Evolutionary conservation across 257 asterid species (phyloP), one percentile per base, ranked within the genome.

Genomic region (Petrea volubilis): DNA sequence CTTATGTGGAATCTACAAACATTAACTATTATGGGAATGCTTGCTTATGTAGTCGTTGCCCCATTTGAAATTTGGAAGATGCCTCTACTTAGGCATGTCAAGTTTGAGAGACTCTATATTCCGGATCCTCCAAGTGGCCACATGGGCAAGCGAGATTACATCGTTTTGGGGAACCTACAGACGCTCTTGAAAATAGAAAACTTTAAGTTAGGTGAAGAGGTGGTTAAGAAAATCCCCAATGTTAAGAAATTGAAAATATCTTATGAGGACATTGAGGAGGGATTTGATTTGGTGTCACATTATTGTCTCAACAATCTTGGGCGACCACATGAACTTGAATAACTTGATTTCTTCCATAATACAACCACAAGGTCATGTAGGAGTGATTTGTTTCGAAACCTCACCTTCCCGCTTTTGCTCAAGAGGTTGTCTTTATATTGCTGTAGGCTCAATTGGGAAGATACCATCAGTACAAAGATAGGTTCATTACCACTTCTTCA

Each of bases 31-130:
- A n/a, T n/a, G n/a, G n/a, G n/a, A n/a, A n/a, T n/a, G n/a, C n/a
- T n/a, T n/a, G n/a, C n/a, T n/a, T 4, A 38, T 38, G 51, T 3
- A 5, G 1, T 20, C 40, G 18, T 12, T 3, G 50, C 18, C 12
- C 20, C 55, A 53, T 0, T 17, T 14, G 74, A 69, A n/a, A 69
- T 56, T 9, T 69, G 66, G 74, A 27, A 15, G 13, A 38, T 69
- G 58, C 33, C 29, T 15, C 66, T 24, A 12, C 63, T 69, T 56
- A 56, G 40, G 33, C 74, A 57, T 57, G 29, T 69, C 6, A 11
- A 11, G 14, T 3, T 56, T 20, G 7, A 0, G 0, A 8, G 4
- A 21, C 9, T 56, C 2, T 1, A 0, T 40, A 40, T 55, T 7
- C 66, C 56, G 0, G 9, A 55, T 68, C 74, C 57, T n/a, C 60